phyloP scores from a whole-genome alignment of 768 basidiomycete genomes.

The Termitomyces sp. region DNA sequence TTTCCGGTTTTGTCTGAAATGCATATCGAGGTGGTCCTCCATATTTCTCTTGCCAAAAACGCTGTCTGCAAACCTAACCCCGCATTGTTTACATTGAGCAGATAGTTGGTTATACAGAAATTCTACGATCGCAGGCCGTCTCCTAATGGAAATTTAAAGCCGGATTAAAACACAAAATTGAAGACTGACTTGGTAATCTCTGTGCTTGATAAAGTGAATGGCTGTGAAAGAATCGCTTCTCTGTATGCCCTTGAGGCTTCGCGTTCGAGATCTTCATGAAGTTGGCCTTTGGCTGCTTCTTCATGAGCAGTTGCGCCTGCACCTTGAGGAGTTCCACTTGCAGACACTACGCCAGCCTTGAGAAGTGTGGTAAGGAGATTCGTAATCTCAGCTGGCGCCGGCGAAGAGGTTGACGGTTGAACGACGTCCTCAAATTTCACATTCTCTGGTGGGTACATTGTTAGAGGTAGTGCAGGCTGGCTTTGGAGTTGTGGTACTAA shows the following conservation, averaged over 20 bases:
- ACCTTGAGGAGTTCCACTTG: slow-evolving; percentile 45
- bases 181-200: slow-evolving; percentile 65
- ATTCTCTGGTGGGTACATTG: slow-evolving; percentile 9
- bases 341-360: slow-evolving; percentile 74
- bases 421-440: slow-evolving; percentile 16
- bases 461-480: slow-evolving; percentile 13
- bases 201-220: slow-evolving; percentile 56
- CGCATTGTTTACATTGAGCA: slow-evolving; percentile 91
- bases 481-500: slow-evolving; percentile 12
- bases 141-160: slow-evolving; percentile 28
- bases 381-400: slow-evolving; percentile 36
- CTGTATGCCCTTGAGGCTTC: slow-evolving; percentile 56
- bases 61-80: slow-evolving; percentile 77
- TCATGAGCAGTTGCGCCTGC: slow-evolving; percentile 38
- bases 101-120: slow-evolving; percentile 73
- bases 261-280: slow-evolving; percentile 30
- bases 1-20: slow-evolving; percentile 90
- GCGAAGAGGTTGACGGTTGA: slow-evolving; percentile 22
- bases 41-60: slow-evolving; percentile 66
- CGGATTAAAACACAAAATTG: neutral
- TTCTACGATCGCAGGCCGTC: slow-evolving; percentile 53
- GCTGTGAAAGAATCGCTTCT: slow-evolving; percentile 50
- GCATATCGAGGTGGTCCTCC: slow-evolving; percentile 92
- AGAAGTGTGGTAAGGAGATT: slow-evolving; percentile 63
- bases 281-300: slow-evolving; percentile 22